Conservation (phyloP, 2,329 filamentous ascomycete genomes). For the Fusarium sublunatum region DNA sequence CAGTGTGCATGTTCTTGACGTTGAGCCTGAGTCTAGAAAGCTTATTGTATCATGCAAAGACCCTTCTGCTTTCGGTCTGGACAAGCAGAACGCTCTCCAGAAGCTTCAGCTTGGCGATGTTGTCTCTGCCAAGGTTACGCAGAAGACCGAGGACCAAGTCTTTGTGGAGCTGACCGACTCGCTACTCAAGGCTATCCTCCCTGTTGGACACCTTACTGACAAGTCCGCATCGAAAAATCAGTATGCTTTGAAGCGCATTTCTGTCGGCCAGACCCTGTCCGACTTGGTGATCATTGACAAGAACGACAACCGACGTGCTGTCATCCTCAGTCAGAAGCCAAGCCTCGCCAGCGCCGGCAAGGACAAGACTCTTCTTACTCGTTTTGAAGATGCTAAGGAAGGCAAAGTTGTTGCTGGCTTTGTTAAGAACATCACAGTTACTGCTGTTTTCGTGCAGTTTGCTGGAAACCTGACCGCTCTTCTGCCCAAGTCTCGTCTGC, state of each 20-base stretch:
- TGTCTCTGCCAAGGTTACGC: conserved; percentile 82
- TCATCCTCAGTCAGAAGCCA: conserved; percentile 84
- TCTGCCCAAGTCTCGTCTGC: conserved; percentile 81
- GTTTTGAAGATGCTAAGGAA: conserved; percentile 76
- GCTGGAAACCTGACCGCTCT: conserved; percentile 80
- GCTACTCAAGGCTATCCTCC: conserved; percentile 81
- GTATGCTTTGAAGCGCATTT: conserved; percentile 81
- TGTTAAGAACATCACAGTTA: conserved; percentile 83
- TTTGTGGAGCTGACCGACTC: conserved; percentile 80
- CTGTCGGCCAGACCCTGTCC: conserved; percentile 83
- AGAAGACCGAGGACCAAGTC: conserved; percentile 81
- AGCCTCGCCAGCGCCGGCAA: conserved; percentile 81
- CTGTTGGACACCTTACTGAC: conserved; percentile 84
- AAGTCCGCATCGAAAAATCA: conserved; percentile 82
- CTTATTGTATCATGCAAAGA: conserved; percentile 95
- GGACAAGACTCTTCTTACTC: conserved; percentile 75
- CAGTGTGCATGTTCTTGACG: conserved; percentile 85
- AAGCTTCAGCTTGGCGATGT: conserved; percentile 78
- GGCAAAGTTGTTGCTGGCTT: conserved; percentile 80
- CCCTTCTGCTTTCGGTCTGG: conserved; percentile 77
- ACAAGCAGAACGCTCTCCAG: conserved; percentile 81
- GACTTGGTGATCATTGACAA: conserved; percentile 91
- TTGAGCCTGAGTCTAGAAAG: conserved; percentile 76
- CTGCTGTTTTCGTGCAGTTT: conserved; percentile 90
- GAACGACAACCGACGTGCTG: conserved; percentile 77